Evolutionary conservation across 805 yeast species (phyloP).

Genomic region (Saccharomycopsis malanga): DNA sequence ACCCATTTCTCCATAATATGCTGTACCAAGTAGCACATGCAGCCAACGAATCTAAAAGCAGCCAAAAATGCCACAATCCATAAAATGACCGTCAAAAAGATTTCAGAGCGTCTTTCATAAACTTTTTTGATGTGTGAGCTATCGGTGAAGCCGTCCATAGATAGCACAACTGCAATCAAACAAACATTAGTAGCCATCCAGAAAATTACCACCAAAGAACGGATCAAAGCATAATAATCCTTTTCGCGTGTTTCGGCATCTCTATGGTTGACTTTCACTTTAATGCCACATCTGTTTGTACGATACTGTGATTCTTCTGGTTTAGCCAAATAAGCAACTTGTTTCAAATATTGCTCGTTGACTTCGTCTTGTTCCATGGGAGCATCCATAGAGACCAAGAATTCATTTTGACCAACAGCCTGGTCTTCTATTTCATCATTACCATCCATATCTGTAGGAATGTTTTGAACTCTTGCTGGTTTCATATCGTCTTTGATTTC

Average conservation of each 20-base stretch:
- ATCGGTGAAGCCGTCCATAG: slow-evolving; percentile 58
- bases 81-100: slow-evolving; percentile 74
- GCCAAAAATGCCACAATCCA: slow-evolving; percentile 95
- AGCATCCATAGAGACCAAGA: slow-evolving; percentile 42
- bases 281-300: slow-evolving; percentile 33
- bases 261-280: slow-evolving; percentile 26
- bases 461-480: slow-evolving; percentile 36
- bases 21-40: slow-evolving; percentile 47
- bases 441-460: slow-evolving; percentile 48
- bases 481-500: slow-evolving; percentile 27
- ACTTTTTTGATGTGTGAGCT: slow-evolving; percentile 20
- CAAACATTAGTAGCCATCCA: slow-evolving; percentile 89
- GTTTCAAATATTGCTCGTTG: slow-evolving; percentile 62
- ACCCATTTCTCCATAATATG: slow-evolving; percentile 1
- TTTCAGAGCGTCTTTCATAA: slow-evolving; percentile 41
- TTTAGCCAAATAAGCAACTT: slow-evolving; percentile 46
- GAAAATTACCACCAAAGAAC: slow-evolving; percentile 80
- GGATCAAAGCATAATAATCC: slow-evolving; percentile 81
- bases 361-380: slow-evolving; percentile 75
- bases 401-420: slow-evolving; percentile 23
- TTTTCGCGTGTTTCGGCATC: slow-evolving; percentile 49
- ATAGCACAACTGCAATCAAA: slow-evolving; percentile 73
- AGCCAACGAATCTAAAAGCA: slow-evolving; percentile 71
- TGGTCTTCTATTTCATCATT: slow-evolving; percentile 28
- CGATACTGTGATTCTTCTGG: slow-evolving; percentile 25